Evolutionary conservation across 331 rosid genomes (phyloP).

Genomic region (Arachis monticola): DNA sequence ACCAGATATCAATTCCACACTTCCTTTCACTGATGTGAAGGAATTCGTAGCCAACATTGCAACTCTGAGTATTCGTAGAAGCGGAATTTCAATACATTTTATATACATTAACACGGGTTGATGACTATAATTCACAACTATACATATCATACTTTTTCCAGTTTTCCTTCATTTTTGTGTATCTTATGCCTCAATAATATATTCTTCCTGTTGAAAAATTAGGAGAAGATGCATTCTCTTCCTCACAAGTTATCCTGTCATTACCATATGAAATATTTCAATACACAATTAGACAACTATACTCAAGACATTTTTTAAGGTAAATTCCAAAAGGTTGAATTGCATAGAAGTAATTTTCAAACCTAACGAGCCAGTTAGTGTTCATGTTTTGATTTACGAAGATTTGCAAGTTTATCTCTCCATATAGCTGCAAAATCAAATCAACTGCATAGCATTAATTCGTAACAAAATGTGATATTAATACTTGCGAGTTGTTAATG

Average conservation of each 20-base stretch:
- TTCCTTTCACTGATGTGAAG: constrained; percentile 36
- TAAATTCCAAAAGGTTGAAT: constrained; percentile 14
- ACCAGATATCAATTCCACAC: background rate
- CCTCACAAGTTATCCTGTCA: constrained; percentile 44
- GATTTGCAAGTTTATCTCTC: constrained; percentile 75
- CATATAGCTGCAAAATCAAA: constrained; percentile 73
- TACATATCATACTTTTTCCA: constrained; percentile 43
- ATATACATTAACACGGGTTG: constrained; percentile 43
- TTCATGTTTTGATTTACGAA: constrained; percentile 68
- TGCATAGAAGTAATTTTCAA: constrained; percentile 14
- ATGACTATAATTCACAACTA: constrained; percentile 47
- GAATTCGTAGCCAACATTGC: constrained; percentile 9
- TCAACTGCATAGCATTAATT: constrained; percentile 22
- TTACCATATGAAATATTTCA: constrained; percentile 35
- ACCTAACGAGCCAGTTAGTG: constrained; percentile 50
- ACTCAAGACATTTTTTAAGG: background rate
- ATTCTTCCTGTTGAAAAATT: constrained; percentile 45
- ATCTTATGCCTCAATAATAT: constrained; percentile 30
- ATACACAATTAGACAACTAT: constrained; percentile 30
- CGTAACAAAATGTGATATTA: constrained; percentile 2
- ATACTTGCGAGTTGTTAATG: background rate
- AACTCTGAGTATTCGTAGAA: constrained; percentile 22
- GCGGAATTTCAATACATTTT: constrained; percentile 37
- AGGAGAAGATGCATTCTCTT: constrained; percentile 41
- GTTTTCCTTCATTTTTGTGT: constrained; percentile 36